These are phyloP conservation scores for Ophiostoma ips DNA, from an alignment of 2,329 filamentous ascomycete species.

Conservation along the genomic window DNA sequence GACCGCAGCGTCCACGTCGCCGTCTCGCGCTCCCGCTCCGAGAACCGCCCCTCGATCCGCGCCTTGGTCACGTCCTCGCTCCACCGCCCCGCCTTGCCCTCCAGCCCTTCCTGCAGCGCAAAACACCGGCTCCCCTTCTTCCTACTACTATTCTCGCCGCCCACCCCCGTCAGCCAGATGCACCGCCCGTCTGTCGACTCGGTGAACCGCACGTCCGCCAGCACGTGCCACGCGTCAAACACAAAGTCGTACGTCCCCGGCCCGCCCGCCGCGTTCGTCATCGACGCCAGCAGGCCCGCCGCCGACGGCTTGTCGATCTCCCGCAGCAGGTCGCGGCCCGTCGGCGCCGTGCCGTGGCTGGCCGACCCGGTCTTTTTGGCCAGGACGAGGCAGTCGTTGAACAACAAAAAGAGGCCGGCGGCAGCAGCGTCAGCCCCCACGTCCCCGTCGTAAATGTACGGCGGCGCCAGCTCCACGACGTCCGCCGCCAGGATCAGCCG, in stretches of 20 bases:
- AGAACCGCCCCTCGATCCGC: conserved; percentile 69
- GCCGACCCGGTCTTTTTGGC: conserved; percentile 49
- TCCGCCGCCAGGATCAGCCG: conserved; percentile 72
- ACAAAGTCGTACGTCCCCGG: conserved; percentile 54
- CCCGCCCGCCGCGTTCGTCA: conserved; percentile 49
- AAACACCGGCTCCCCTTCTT: conserved; percentile 50
- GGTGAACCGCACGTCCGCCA: conserved; percentile 59
- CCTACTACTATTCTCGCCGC: conserved; percentile 31
- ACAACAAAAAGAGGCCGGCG: conserved; percentile 65
- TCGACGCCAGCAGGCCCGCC: conserved; percentile 46
- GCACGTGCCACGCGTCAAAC: conserved; percentile 58
- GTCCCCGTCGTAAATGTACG: conserved; percentile 36
- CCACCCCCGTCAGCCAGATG: conserved; percentile 53
- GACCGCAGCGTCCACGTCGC: conserved; percentile 69
- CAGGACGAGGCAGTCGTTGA: conserved; percentile 67
- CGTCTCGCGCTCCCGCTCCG: conserved; percentile 70
- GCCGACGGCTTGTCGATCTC: conserved; percentile 72
- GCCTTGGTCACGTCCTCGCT: conserved; percentile 80
- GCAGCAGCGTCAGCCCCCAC: conserved; percentile 23
- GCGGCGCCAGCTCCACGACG: conserved; percentile 60
- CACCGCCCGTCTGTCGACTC: conserved; percentile 51
- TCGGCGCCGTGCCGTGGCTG: conserved; percentile 24
- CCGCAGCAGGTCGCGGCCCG: conserved; percentile 64
- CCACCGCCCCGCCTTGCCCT: conserved; percentile 62
- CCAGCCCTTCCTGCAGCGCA: conserved; percentile 58